A percentile compares a stretch with the other conserved stretches of the same genome.
Evolutionary conservation across 148 eudicot genomes (phyloP).

Genomic region (Cornus kousa): DNA sequence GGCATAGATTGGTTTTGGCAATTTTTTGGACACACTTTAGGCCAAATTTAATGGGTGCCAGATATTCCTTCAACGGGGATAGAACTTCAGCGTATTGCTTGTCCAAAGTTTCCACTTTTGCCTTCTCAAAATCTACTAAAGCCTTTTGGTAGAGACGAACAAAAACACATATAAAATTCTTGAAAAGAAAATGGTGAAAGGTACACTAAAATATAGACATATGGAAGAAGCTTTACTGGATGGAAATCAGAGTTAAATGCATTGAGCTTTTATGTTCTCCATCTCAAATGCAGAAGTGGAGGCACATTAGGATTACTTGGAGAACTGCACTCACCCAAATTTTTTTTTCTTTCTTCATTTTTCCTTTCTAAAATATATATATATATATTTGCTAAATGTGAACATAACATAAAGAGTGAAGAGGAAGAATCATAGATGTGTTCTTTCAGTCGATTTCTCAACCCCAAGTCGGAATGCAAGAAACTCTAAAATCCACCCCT

Average conservation of each 20-base stretch:
- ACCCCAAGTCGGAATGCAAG: too few relatives aligned
- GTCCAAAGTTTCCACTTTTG: constrained; percentile 64
- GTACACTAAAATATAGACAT: not conserved
- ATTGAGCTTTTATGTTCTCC: not conserved
- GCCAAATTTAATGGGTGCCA: constrained; percentile 51
- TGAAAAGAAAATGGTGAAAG: not conserved
- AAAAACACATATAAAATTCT: constrained; percentile 8
- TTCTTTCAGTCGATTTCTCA: too few relatives aligned
- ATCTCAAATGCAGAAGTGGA: not conserved
- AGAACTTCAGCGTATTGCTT: constrained; percentile 63
- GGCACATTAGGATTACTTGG: too few relatives aligned
- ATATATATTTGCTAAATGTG: too few relatives aligned
- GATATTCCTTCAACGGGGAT: constrained; percentile 67
- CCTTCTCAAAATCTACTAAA: constrained; percentile 67
- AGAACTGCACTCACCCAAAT: too few relatives aligned
- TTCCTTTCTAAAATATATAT: too few relatives aligned
- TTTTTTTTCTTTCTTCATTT: too few relatives aligned
- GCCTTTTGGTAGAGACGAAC: constrained; percentile 40
- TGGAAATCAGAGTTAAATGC: not conserved
- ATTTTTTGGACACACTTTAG: constrained; percentile 73
- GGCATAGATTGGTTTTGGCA: constrained; percentile 47
- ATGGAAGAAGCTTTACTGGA: not conserved
- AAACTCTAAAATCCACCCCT: too few relatives aligned
- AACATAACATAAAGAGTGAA: too few relatives aligned
- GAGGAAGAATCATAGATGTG: too few relatives aligned